Percentiles rank a stretch among this genome's conserved stretches.
phyloP scores from a whole-genome alignment of 805 yeast genomes.

The Starmera dryadoides region DNA sequence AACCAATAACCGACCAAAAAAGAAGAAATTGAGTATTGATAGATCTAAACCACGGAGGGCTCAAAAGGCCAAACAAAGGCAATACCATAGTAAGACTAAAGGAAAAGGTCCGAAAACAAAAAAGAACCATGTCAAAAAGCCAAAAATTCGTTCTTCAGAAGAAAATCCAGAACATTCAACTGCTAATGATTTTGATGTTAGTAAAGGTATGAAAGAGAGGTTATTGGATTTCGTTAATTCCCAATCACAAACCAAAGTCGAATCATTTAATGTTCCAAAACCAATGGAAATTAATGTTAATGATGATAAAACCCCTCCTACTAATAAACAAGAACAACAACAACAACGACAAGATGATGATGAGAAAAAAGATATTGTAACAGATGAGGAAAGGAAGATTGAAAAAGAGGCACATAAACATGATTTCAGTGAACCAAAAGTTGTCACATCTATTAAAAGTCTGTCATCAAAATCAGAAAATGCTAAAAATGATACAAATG shows the following conservation, averaged over 20 bases:
- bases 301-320: too few species aligned
- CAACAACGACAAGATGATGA: too few species aligned
- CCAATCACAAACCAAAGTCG: neutral
- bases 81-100: neutral
- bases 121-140: neutral
- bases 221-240: neutral
- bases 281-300: neutral
- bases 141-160: neutral
- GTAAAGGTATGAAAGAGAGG: neutral
- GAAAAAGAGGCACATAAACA: too few species aligned
- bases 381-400: too few species aligned
- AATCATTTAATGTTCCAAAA: neutral
- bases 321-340: too few species aligned
- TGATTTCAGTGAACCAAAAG: too few species aligned
- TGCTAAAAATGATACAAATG: too few species aligned
- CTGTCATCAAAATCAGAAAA: too few species aligned
- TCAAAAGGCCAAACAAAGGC: neutral
- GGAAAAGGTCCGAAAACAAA: neutral
- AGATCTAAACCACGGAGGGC: conserved; percentile 1
- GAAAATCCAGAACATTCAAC: neutral
- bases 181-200: neutral
- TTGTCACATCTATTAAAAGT: too few species aligned
- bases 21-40: neutral
- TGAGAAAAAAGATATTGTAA: too few species aligned
- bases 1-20: neutral